Evolutionary conservation across 2,329 filamentous ascomycete genomes (phyloP).

Genomic region (Scedosporium boydii): DNA sequence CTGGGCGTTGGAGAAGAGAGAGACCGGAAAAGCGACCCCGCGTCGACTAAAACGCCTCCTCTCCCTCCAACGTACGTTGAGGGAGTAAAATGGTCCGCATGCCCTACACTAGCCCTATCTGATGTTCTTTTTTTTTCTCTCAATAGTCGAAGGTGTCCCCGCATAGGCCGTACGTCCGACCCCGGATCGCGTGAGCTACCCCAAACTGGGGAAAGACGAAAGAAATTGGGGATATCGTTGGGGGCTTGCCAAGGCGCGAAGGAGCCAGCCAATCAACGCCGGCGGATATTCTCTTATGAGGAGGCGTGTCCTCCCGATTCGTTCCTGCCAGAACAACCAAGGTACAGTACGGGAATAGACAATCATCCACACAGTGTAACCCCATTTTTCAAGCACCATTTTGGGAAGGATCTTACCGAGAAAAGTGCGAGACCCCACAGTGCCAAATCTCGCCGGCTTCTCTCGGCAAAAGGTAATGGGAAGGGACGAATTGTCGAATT

Average conservation of each 20-base stretch:
- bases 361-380: not conserved
- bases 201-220: conserved; percentile 6
- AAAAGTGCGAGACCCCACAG: not conserved
- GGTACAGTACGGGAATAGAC: not conserved
- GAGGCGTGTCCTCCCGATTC: too few species aligned
- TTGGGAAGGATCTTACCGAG: not conserved
- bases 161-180: not conserved
- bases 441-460: conserved; percentile 2
- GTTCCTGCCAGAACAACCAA: not conserved
- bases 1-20: too few species aligned
- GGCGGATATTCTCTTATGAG: not conserved
- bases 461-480: not conserved
- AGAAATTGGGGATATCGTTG: not conserved
- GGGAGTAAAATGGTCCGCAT: not conserved
- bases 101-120: conserved; percentile 8
- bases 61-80: conserved; percentile 5
- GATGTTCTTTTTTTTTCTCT: not conserved
- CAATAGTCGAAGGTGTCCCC: not conserved
- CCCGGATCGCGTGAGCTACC: not conserved
- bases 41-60: not conserved
- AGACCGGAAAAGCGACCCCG: too few species aligned
- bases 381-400: too few species aligned
- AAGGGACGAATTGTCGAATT: not conserved
- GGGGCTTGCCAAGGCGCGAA: not conserved
- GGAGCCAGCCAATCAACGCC: not conserved